Evolutionary conservation across 352 stramenopile species (phyloP).

Genomic region (Hyaloperonospora arabidopsidis): DNA sequence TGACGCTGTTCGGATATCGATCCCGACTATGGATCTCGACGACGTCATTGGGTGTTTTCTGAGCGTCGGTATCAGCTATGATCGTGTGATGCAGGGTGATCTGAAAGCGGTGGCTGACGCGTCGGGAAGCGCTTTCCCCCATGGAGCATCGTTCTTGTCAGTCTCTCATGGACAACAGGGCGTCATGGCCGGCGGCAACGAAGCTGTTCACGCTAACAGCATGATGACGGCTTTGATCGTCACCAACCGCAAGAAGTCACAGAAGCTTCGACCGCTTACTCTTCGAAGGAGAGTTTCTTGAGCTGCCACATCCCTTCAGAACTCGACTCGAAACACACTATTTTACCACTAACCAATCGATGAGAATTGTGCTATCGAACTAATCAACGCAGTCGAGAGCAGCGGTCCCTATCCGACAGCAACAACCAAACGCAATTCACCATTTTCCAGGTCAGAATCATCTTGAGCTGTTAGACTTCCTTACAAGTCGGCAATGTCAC

Average conservation of each 20-base stretch:
- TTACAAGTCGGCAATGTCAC: conserved; percentile 73
- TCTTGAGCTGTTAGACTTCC: conserved; percentile 10
- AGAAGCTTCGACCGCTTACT: conserved; percentile 44
- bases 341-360: conserved; percentile 12
- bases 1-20: conserved; percentile 44
- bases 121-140: conserved; percentile 45
- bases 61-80: conserved; percentile 60
- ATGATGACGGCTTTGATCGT: conserved; percentile 73
- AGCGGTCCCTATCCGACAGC: neutral
- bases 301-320: conserved; percentile 6
- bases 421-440: conserved; percentile 9
- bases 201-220: conserved; percentile 62
- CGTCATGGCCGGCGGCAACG: conserved; percentile 45
- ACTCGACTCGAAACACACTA: neutral
- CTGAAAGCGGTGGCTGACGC: conserved; percentile 47
- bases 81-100: conserved; percentile 58
- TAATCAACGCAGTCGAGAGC: neutral
- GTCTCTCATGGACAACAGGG: conserved; percentile 71
- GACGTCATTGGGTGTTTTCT: conserved; percentile 69
- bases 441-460: conserved; percentile 7
- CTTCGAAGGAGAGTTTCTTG: conserved; percentile 52
- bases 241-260: conserved; percentile 73
- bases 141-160: conserved; percentile 43
- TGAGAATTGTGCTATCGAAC: conserved; percentile 13
- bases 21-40: conserved; percentile 41